These are phyloP conservation scores for Westerdykella ornata DNA, from an alignment of 2,329 filamentous ascomycete genomes.

Conservation along the genomic window DNA sequence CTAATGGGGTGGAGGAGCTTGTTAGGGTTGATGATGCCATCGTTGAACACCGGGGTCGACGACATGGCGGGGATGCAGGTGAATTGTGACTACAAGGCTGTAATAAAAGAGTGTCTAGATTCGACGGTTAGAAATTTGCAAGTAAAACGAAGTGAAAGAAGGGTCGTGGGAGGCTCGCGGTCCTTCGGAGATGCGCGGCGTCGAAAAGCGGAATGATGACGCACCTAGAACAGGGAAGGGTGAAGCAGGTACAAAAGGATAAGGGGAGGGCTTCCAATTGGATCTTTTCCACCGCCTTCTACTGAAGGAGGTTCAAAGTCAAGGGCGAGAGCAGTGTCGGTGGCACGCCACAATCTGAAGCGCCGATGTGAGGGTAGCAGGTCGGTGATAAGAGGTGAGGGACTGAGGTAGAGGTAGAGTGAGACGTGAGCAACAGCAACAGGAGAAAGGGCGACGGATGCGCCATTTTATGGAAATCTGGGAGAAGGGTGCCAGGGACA, in stretches of 20 bases:
- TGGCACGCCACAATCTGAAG: slow-evolving; percentile 12
- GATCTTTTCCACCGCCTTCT: slow-evolving; percentile 28
- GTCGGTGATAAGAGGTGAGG: slow-evolving; percentile 7
- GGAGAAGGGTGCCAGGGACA: no score
- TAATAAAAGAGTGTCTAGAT: background rate
- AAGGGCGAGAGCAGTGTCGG: slow-evolving; percentile 6
- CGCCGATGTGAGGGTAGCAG: slow-evolving; percentile 8
- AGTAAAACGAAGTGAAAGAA: background rate
- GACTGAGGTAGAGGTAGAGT: slow-evolving; percentile 8
- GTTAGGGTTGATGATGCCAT: slow-evolving; percentile 39
- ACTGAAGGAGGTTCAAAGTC: slow-evolving; percentile 4
- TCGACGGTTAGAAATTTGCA: background rate
- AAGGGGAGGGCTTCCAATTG: slow-evolving; percentile 26
- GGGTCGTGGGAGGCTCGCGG: background rate
- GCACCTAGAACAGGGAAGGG: background rate
- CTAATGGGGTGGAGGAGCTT: slow-evolving; percentile 53
- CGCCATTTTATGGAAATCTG: slow-evolving; percentile 2
- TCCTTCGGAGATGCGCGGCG: background rate
- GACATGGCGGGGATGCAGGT: slow-evolving; percentile 20
- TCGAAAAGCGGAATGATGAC: background rate
- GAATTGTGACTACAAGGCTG: no score
- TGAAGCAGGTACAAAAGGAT: slow-evolving; percentile 11
- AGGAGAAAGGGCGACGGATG: background rate
- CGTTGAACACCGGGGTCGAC: slow-evolving; percentile 22
- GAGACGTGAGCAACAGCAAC: background rate